Base-by-base conservation (phyloP, 1,284 basidiomycete genomes). In the Cryptococcus sp. region DNA sequence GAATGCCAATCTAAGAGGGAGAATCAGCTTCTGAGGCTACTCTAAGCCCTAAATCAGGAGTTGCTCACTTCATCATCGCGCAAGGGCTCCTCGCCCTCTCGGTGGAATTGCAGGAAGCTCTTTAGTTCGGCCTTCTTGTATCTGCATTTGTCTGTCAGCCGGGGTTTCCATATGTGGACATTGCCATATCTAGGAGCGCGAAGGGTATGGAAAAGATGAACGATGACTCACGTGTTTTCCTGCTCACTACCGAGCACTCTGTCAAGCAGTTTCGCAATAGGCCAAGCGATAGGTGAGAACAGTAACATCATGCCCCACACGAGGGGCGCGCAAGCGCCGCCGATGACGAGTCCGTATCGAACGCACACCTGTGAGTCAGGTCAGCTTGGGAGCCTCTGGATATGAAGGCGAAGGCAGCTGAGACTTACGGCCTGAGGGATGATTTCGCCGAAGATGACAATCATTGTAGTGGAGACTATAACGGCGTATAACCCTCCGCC, bases 71-170 rank as follows among this genome's bases (percentile, higher is more conserved):
- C 89, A 67, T 95, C 89, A 74, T 95, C 90, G 35, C 90, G 83
- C 19, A 95, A 82, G 0, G 93, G 91, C 73, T 95, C 88, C 74
- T 91, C 86, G 47, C 92, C 87, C 41, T 88, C 87, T 53, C 91
- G 83, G 78, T 94, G 91, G 79, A 94, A 91, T 71, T 93, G 75
- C 27, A 98, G 84, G 80, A 98, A 97, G 0, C 89, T 91, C 78
- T 91, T 93, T 47, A 97, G 84, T 72, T 95, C 90, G 0, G 90
- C 90, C 75, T 93, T 93, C 72, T 93, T 92, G 81, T 93, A 94
- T 0, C 89, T 92, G 59, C 86, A 82, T 0, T 31, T 27, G 54
- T 17, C 38, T 16, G 54, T n/a, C 35, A 23, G 19, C 17, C 25
- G 25, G 20, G 17, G 47, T 25, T 17, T 48, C 48, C 27, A 27